Evolutionary conservation across 129 eudicot genomes (phyloP).

Genomic region (Scalesia atractyloides): DNA sequence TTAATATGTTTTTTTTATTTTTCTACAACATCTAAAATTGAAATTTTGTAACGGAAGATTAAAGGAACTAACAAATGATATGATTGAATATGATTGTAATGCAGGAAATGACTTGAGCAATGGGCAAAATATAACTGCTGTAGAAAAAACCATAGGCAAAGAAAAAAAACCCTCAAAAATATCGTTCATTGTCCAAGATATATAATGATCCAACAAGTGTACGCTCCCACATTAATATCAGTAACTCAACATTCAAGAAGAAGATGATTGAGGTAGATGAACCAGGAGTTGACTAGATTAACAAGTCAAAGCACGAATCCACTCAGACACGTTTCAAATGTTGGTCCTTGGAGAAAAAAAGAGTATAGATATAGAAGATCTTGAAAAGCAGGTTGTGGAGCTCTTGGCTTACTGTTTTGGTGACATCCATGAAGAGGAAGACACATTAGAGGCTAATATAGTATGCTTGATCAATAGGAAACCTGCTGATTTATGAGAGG

Average conservation of each 20-base stretch:
- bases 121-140: background rate
- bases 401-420: slow-evolving; percentile 30
- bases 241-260: background rate
- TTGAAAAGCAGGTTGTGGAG: slow-evolving; percentile 38
- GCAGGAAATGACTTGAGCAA: too few relatives aligned
- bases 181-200: slow-evolving; percentile 30
- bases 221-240: background rate
- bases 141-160: background rate
- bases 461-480: slow-evolving; percentile 38
- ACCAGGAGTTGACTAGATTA: background rate
- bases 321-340: background rate
- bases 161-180: slow-evolving; percentile 19
- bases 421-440: background rate
- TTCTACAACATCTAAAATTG: too few relatives aligned
- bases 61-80: background rate
- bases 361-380: background rate
- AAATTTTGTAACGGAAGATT: too few relatives aligned
- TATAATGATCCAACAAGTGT: slow-evolving; percentile 23
- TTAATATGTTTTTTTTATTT: too few relatives aligned
- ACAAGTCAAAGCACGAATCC: slow-evolving; percentile 10
- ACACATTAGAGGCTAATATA: too few relatives aligned
- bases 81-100: background rate
- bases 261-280: slow-evolving; percentile 17
- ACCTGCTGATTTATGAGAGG: slow-evolving; percentile 46
- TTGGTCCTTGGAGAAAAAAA: too few relatives aligned